Evolutionary conservation across 148 eudicot genomes (phyloP), one percentile per base, ranked within the genome.

Genomic region (Vaccinium darrowii): DNA sequence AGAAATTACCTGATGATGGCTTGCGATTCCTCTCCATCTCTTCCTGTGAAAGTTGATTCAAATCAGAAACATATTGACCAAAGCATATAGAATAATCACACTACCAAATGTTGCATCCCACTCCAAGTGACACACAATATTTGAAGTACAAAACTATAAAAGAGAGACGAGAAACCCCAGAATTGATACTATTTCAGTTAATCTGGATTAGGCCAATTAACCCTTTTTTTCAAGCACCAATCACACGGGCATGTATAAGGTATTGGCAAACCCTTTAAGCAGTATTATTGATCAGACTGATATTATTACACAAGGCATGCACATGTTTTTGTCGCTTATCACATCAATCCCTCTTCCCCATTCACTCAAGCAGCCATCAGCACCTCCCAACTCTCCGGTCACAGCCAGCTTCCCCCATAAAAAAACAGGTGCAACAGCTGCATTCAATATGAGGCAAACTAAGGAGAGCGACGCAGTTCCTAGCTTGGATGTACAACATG

Each of bases 21-120:
- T 88, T 91, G 73, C 95, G 91, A 87, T 94, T 95, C 83, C 89
- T 94, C 83, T 95, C 98, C 98, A 95, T 90, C 87, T 95, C 98
- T 88, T 95, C 98, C 98, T 95, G 95, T n/a, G 16, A 84, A 71
- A 85, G 27, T 21, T 11, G 18, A 80, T 16, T 79, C 76, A 3
- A 23, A 56, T 71, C 30, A 25, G 60, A 77, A 4, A 77, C 49
- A 30, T 1, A 80, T 8, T 1, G 16, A 62, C 62, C 16, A 43
- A 62, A 80, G 73, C 71, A 80, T 50, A 15, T 18, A 21, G 18
- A 43, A 16, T 16, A 58, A 80, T 62, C 52, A 62, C 73, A 19
- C 60, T 39, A 4, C 50, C 73, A 79, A 79, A 54, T 19, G 27
- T 36, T 52, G 39, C 23, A 78, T 57, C 54, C 8, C 54, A 10